Evolutionary conservation across 225 moss, liverwort and hornwort species (phyloP).

Genomic region (Sphagnum tenellum): DNA sequence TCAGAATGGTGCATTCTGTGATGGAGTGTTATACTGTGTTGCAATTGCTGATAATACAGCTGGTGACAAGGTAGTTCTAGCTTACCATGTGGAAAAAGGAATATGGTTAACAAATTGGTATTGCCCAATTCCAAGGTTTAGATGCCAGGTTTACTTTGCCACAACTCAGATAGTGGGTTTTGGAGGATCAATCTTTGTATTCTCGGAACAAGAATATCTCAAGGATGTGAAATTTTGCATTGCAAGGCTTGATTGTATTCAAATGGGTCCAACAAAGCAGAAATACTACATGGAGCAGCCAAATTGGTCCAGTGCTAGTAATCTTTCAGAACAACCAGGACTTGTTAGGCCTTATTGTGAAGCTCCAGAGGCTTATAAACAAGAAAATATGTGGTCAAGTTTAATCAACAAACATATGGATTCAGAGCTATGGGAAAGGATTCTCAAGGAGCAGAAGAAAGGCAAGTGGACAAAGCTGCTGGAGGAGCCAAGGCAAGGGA

Average conservation of each 20-base stretch:
- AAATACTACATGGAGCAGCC: too few relatives aligned
- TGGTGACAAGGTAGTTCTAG: constrained; percentile 13
- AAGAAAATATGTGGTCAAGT: too few relatives aligned
- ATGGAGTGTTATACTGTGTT: constrained; percentile 17
- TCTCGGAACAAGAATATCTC: constrained; percentile 35
- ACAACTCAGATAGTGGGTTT: constrained; percentile 21
- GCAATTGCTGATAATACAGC: constrained; percentile 2
- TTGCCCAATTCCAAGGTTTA: constrained; percentile 10
- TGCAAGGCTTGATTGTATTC: too few relatives aligned
- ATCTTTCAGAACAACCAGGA: too few relatives aligned
- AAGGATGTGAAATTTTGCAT: constrained; percentile 12
- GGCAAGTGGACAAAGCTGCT: constrained; percentile 14
- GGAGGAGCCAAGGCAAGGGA: background rate
- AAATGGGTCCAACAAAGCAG: too few relatives aligned
- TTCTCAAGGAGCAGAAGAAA: constrained; percentile 16
- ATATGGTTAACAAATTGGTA: constrained; percentile 1
- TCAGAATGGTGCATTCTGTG: constrained; percentile 21
- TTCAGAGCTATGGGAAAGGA: too few relatives aligned
- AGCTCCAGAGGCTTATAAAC: too few relatives aligned
- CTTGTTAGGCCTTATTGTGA: too few relatives aligned
- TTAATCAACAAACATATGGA: too few relatives aligned
- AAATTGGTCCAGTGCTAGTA: too few relatives aligned
- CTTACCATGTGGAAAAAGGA: constrained; percentile 14
- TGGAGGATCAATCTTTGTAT: constrained; percentile 14
- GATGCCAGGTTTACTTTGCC: constrained; percentile 3